Evolutionary conservation across 306 rosid species (phyloP).

Genomic region (Rosa chinensis): DNA sequence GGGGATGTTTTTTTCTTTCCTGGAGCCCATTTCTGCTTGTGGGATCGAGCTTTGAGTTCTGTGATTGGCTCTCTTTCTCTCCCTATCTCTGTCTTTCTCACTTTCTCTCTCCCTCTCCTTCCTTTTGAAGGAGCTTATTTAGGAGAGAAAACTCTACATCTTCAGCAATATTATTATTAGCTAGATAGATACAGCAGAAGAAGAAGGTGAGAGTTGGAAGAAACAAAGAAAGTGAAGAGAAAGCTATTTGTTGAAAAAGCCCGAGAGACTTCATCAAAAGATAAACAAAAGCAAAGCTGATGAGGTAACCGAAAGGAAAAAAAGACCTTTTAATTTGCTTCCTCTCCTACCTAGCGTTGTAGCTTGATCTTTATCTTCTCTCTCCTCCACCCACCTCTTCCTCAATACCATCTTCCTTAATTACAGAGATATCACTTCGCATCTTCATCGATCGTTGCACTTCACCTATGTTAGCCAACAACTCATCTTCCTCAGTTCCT

Average conservation of each 20-base stretch:
- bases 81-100: slow-evolving; percentile 24
- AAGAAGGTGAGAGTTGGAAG: slow-evolving; percentile 50
- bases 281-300: slow-evolving; percentile 65
- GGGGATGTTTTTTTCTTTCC: slow-evolving; percentile 51
- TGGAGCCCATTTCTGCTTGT: slow-evolving; percentile 88
- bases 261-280: slow-evolving; percentile 42
- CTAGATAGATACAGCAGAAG: slow-evolving; percentile 48
- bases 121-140: slow-evolving; percentile 49
- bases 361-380: slow-evolving; percentile 22
- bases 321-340: slow-evolving; percentile 3
- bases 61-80: slow-evolving; percentile 58
- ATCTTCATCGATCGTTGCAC: background rate
- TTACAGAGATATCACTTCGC: background rate
- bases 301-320: slow-evolving; percentile 45
- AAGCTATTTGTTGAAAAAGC: slow-evolving; percentile 45
- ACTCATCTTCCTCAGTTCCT: slow-evolving; percentile 59
- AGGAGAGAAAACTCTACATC: slow-evolving; percentile 47
- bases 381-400: slow-evolving; percentile 17
- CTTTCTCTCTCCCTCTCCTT: slow-evolving; percentile 18
- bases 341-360: slow-evolving; percentile 10
- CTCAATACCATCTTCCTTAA: slow-evolving; percentile 12
- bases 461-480: slow-evolving; percentile 61
- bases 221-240: slow-evolving; percentile 41
- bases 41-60: slow-evolving; percentile 82
- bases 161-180: slow-evolving; percentile 29